Base-by-base conservation (phyloP, 768 basidiomycete genomes). In the Pulveroboletus sp. region DNA sequence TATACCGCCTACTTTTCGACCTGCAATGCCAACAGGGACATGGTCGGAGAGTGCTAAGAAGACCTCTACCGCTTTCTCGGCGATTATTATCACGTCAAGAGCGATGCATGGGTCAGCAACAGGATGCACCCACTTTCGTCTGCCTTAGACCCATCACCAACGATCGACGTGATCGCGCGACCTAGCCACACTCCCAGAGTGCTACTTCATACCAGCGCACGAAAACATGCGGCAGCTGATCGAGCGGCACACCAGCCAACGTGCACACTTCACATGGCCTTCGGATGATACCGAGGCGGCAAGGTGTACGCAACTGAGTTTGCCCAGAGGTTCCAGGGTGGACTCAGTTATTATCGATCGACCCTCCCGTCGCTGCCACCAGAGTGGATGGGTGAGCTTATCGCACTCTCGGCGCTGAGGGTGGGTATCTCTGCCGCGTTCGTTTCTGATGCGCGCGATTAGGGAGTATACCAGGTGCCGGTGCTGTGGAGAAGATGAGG, bases 201-300 rank as follows among this genome's bases (percentile, higher is more conserved):
- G 83, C 70, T 83, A 84, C 58, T 68, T 83, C 60, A 83, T 85
- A 81, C 76, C 73, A 18, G 60, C 72, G 9, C 53, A 71, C n/a
- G 67, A 73, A 33, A 76, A 70, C 40, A 84, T 84, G 82, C 75
- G 78, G 1, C 65, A 79, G 46, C 63, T 73, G 26, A 69, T 82
- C 31, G 55, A 52, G 13, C 61, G 65, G 15, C 58, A 72, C 15
- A 65, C 65, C 4, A 74, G 73, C 8, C 65, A 68, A 3, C 32
- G 59, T 27, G 26, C 50, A 21, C 33, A 21, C 17, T 43, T 54
- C 27, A 31, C 61, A 53, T 84, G 82, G 82, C 64, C 83, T 8
- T 50, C 73, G 5, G 74, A 78, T 9, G 71, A 67, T 1, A 79
- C 78, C 42, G 71, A 81, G 11, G 62, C 50, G 59, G 49, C 24